phyloP scores from a whole-genome alignment of 768 basidiomycete genomes.

The Boletus rubropictus region DNA sequence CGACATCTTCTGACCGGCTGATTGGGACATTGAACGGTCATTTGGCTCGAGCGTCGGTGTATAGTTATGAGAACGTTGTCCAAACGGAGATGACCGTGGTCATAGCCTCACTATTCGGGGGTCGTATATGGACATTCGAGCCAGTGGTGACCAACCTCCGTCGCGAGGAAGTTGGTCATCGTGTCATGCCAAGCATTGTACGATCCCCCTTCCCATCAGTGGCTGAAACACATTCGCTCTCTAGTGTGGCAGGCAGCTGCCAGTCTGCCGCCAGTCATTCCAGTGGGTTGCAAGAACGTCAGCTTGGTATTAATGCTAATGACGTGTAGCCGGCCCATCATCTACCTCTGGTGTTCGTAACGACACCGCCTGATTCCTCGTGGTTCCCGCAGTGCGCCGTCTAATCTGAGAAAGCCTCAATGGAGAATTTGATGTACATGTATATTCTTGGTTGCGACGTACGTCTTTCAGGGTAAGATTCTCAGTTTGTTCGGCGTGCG shows the following conservation, averaged over 20 bases:
- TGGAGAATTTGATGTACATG: neutral
- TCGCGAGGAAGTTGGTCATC: neutral
- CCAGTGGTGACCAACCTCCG: neutral
- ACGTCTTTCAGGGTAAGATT: neutral
- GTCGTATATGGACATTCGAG: neutral
- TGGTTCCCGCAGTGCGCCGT: neutral
- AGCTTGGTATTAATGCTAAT: neutral
- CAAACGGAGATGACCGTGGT: constrained; percentile 8
- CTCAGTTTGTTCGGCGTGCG: neutral
- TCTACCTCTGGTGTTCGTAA: neutral
- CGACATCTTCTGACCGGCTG: neutral
- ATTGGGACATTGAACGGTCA: constrained; percentile 2
- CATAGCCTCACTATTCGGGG: neutral
- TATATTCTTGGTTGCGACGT: constrained; percentile 1
- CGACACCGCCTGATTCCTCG: neutral
- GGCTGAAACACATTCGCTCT: no score
- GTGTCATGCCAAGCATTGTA: neutral
- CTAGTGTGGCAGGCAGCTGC: neutral
- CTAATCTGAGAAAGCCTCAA: neutral
- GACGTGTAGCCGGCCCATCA: no score
- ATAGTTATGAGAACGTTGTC: neutral
- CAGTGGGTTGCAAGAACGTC: neutral
- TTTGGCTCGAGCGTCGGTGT: no score
- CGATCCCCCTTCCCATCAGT: neutral
- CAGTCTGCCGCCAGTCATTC: neutral